Evolutionary conservation across 257 asterid species (phyloP), one percentile per base, ranked within the genome.

Genomic region (Ehretia macrophylla): DNA sequence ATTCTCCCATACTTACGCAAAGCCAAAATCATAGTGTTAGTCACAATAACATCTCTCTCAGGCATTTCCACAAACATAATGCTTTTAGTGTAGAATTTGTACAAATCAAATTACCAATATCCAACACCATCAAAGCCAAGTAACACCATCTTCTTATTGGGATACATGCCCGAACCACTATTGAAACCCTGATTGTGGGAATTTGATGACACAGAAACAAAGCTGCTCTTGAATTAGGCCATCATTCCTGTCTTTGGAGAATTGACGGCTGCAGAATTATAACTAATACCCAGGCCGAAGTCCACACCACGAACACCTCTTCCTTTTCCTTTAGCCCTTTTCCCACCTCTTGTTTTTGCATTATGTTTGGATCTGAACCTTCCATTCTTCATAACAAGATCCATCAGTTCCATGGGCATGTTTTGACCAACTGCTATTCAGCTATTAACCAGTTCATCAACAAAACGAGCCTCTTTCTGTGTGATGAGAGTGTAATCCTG

Each of bases 321-420:
- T 47, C 90, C 81, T 78, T 93, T 79, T 71, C 97, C 99, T 75
- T 76, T 86, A 27, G 95, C 94, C 84, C 78, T 86, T 79, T 86
- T 88, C 27, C 94, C 96, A 92, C 99, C 99, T 86, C 95, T 94
- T 86, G 86, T 92, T 46, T 96, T 81, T n/a, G 97, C 87, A 76
- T 92, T 97, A 39, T 96, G 91, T 80, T 88, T 92, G 59, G 97
- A 88, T 81, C 96, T 82, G 85, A 79, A 92, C 83, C 92, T 83
- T 68, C 99, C 99, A 66, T 92, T 97, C 96, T 88, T 92, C 99
- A 92, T 88, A 54, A 97, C 99, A 68, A 92, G 94, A 78, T 92
- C 99, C 96, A 85, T 92, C 77, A 92, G 88, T 79, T 92, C n/a
- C n/a, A n/a, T n/a, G n/a, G n/a, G n/a, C n/a, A n/a, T n/a, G n/a